A percentile compares a stretch with the other conserved stretches of the same genome.
phyloP scores from a whole-genome alignment of 768 basidiomycete species.

The Sarcodon sp. region DNA sequence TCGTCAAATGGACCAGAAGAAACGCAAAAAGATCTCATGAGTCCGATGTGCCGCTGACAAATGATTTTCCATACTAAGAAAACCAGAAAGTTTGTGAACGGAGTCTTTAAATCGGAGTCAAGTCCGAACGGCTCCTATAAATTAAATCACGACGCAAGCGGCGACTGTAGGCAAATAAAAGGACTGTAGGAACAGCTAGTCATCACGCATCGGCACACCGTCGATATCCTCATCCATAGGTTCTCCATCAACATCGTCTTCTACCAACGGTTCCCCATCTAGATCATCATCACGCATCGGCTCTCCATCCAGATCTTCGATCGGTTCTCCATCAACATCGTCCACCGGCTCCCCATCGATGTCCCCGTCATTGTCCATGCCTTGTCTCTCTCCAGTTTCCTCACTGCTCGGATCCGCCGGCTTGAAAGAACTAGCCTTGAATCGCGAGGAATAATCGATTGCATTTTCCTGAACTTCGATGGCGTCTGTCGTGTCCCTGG shows the following conservation, averaged over 20 bases:
- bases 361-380: conserved; percentile 27
- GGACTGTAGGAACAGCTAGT: neutral
- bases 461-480: conserved; percentile 1
- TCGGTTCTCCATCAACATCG: conserved; percentile 20
- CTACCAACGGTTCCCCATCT: conserved; percentile 17
- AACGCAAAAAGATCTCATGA: no score
- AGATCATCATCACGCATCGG: conserved; percentile 17
- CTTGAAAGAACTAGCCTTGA: conserved; percentile 71
- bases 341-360: conserved; percentile 38
- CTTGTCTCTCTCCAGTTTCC: conserved; percentile 12
- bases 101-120: neutral
- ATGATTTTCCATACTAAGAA: no score
- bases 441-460: conserved; percentile 35
- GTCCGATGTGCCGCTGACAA: no score
- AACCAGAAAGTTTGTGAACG: neutral
- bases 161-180: neutral
- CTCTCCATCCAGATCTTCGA: conserved; percentile 22
- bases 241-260: conserved; percentile 21
- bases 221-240: conserved; percentile 25
- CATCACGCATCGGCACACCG: conserved; percentile 19
- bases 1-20: conserved; percentile 12
- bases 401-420: conserved; percentile 37
- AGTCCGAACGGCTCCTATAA: neutral
- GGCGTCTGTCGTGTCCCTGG: neutral
- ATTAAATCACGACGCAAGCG: neutral